Evolutionary conservation across 129 eudicot genomes (phyloP).

Genomic region (Apium graveolens): DNA sequence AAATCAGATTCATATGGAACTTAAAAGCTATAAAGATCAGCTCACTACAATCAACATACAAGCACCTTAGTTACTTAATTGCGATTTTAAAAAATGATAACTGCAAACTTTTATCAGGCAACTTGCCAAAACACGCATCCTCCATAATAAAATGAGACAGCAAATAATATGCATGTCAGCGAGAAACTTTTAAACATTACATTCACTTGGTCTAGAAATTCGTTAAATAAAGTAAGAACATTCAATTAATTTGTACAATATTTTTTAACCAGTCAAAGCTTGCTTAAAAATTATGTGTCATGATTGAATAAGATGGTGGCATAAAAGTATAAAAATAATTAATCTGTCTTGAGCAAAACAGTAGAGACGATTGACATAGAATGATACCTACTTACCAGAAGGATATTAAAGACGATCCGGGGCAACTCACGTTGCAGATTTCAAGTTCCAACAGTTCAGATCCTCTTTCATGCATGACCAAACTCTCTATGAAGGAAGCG

Average conservation of each 20-base stretch:
- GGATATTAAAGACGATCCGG: background rate
- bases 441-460: background rate
- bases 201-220: no score
- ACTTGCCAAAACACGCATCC: no score
- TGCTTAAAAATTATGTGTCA: background rate
- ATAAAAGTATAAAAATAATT: background rate
- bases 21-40: background rate
- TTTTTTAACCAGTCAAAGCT: no score
- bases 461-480: background rate
- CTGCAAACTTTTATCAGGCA: no score
- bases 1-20: background rate
- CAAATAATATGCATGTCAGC: no score
- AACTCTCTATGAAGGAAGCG: conserved; percentile 3
- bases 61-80: background rate
- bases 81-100: background rate
- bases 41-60: background rate
- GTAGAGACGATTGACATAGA: background rate
- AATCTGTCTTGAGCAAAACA: background rate
- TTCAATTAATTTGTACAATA: no score
- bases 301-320: background rate
- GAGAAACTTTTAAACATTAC: no score
- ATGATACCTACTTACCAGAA: background rate
- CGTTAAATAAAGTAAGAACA: no score
- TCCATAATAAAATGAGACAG: no score
- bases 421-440: background rate